Evolutionary conservation across 1,139 yeast species (phyloP).

Genomic region (Meyerozyma smithsonii): DNA sequence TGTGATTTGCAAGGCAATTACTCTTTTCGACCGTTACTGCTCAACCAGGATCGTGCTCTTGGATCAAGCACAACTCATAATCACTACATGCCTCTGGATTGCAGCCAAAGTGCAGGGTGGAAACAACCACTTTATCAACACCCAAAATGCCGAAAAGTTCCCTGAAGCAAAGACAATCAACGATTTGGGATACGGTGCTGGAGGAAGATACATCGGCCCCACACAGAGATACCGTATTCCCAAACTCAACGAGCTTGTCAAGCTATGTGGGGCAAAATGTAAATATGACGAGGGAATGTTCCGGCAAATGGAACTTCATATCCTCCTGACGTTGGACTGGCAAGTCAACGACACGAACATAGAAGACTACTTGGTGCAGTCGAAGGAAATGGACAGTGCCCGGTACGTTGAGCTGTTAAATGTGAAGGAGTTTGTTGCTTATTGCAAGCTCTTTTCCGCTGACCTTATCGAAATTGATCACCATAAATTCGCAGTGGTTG

Average conservation of each 20-base stretch:
- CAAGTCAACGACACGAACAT: slow-evolving; percentile 53
- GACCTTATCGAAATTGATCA: slow-evolving; percentile 33
- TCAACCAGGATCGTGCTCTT: slow-evolving; percentile 57
- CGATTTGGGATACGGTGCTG: slow-evolving; percentile 45
- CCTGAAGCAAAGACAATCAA: slow-evolving; percentile 30
- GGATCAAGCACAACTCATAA: slow-evolving; percentile 59
- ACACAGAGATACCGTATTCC: slow-evolving; percentile 65
- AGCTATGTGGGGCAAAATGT: slow-evolving; percentile 54
- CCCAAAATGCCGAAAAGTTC: slow-evolving; percentile 27
- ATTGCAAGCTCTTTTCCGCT: slow-evolving; percentile 31
- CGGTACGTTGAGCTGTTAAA: slow-evolving; percentile 26
- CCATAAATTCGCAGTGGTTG: slow-evolving; percentile 30
- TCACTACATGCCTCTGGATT: slow-evolving; percentile 65
- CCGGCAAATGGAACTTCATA: slow-evolving; percentile 51
- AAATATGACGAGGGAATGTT: slow-evolving; percentile 59
- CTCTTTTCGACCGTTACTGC: slow-evolving; percentile 61
- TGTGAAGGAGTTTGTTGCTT: slow-evolving; percentile 34
- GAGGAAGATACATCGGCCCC: slow-evolving; percentile 62
- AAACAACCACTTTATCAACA: slow-evolving; percentile 61
- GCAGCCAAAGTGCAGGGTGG: slow-evolving; percentile 66
- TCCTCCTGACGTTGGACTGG: slow-evolving; percentile 59
- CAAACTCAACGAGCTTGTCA: slow-evolving; percentile 56
- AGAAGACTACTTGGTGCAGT: slow-evolving; percentile 42
- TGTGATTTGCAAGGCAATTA: slow-evolving; percentile 54
- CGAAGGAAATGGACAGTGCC: slow-evolving; percentile 19